Base-by-base conservation (phyloP, 1,284 basidiomycete genomes). In the Marasmius sp. region DNA sequence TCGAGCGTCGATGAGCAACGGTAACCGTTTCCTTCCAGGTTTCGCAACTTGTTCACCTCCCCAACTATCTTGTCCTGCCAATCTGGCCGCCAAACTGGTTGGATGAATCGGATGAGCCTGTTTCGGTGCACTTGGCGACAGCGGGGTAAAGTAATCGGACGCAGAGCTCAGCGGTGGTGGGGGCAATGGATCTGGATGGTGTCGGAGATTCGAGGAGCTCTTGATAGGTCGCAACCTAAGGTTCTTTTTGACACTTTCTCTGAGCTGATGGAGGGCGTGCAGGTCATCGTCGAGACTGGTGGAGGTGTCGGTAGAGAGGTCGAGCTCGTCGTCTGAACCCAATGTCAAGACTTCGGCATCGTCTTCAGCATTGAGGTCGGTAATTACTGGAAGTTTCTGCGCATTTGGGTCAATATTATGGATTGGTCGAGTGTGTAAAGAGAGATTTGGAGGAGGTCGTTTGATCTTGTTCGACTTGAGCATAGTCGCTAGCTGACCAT, bases 1-100 rank as follows among this genome's bases (percentile, higher is more conserved):
- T 1, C 93, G 86, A 38, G 90, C 92, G 75, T 96, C 93, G 71
- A 95, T 82, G 62, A 95, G 75, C 33, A 95, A 77, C 16, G 90
- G 91, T 6, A 81, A 82, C 22, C 79, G 72, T 53, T 74, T 73
- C 7, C 45, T 16, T 8, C 45, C 45, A 47, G 45, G 8, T 14
- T n/a, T 20, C 20, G 6, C 45, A 47, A n/a, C 20, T 47, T 47
- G 8, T 20, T 47, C n/a, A 16, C 16, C 45, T 47, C 8, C 9
- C 45, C 45, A 47, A 20, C 45, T n/a, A n/a, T 20, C 16, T 8
- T 47, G 16, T 20, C 45, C 45, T n/a, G 45, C 16, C 16, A 92
- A 79, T 27, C 85, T 84, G 49, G 75, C 68, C 48, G 82, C 78
- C 52, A 91, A 80, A 16, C 77, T 64, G 38, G 75, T 75, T 16